Conservation (phyloP, 768 basidiomycete genomes). For the Dictyophora rubrovolvata region DNA sequence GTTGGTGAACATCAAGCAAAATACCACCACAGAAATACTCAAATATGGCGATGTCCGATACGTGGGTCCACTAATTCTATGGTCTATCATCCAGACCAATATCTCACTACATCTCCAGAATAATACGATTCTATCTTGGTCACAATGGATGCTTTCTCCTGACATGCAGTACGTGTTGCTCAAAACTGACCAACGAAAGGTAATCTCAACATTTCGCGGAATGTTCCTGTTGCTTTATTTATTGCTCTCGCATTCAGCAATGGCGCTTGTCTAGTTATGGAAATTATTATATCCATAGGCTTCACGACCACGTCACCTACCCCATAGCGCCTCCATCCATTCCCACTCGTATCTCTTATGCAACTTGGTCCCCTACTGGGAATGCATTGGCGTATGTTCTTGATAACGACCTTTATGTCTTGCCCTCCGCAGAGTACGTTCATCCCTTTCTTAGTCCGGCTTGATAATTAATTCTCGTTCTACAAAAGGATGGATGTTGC, state of each 20-base stretch:
- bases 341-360: conserved; percentile 69
- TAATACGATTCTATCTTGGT: conserved; percentile 40
- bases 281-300: conserved; percentile 87
- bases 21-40: conserved; percentile 54
- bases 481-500: conserved; percentile 24
- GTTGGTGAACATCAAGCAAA: conserved; percentile 73
- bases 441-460: background rate
- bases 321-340: conserved; percentile 58
- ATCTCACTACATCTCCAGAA: conserved; percentile 30
- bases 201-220: conserved; percentile 17
- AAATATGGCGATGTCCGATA: conserved; percentile 48
- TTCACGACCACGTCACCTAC: conserved; percentile 56
- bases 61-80: conserved; percentile 33
- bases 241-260: conserved; percentile 49
- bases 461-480: background rate
- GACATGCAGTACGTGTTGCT: conserved; percentile 88
- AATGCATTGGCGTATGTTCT: conserved; percentile 81
- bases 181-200: conserved; percentile 66
- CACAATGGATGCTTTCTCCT: conserved; percentile 73
- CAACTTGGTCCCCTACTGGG: conserved; percentile 79
- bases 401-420: conserved; percentile 78
- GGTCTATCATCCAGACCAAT: background rate
- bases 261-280: conserved; percentile 89
- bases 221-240: background rate
- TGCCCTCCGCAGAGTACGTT: conserved; percentile 55